Evolutionary conservation across 495 filamentous ascomycete species (phyloP), one percentile per base, ranked within the genome.

Genomic region (Hyaloscypha variabilis): DNA sequence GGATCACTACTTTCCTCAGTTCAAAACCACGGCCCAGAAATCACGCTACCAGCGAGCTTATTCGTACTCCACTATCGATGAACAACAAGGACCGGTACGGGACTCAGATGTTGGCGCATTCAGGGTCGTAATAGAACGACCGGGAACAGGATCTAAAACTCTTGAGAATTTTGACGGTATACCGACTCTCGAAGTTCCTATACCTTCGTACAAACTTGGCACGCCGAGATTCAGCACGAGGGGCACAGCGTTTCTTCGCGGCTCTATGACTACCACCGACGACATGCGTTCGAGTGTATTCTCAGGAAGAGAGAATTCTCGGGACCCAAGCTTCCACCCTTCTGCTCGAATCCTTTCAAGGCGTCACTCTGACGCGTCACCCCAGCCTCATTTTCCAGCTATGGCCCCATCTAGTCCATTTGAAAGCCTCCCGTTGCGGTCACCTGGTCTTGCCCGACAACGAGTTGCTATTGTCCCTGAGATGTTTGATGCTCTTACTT

Each of bases 161-260:
- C 80, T 86, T n/a, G 87, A 90, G 68, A 83, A 87, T 29, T 55
- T 67, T 25, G 49, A 54, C 8, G 58, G 80, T 49, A 74, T 82
- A 46, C 87, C 87, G 21, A 77, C 88, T 46, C 75, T 97, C 55
- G 87, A 96, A 67, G 83, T 94, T 39, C 85, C 90, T 8, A 96
- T 97, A 62, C 93, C 95, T 49, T 88, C 91, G 66, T 96, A 96
- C 79, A 87, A 88, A 60, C 81, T 98, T 60, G 93, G 92, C 4
- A 90, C 90, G 3, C 90, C 93, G 11, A 87, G 87, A 53, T 97
- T 97, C 74, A 94, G 89, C 67, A 76, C 85, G 23, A 84, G 86
- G 64, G 91, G 93, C 8, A 95, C 88, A 53, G 89, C 93, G 2
- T 86, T 91, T 65, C 82, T 98, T 67, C 90, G 91, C 62, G 91